These are phyloP conservation scores for Xylaria sp. DNA, from an alignment of 2,329 filamentous ascomycete species.

Conservation along the genomic window DNA sequence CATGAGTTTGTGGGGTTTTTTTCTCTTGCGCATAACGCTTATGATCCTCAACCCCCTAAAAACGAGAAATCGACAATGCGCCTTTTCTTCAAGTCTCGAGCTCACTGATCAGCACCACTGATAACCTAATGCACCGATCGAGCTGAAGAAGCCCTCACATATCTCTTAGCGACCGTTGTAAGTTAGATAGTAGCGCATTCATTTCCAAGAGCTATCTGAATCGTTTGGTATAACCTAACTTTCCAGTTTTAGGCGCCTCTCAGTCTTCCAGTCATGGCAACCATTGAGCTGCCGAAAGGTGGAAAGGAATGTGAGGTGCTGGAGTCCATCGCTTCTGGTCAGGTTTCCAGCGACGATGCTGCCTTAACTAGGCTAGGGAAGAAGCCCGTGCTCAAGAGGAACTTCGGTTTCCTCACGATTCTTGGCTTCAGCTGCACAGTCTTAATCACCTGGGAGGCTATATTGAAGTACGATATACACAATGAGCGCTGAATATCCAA, in stretches of 20 bases:
- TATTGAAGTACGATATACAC: constrained; percentile 30
- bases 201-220: not conserved
- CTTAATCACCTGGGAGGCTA: constrained; percentile 42
- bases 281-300: not conserved
- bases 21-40: not conserved
- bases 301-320: not conserved
- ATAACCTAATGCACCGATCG: not conserved
- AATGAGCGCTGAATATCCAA: not conserved
- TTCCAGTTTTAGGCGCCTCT: not conserved
- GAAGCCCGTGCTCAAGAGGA: constrained; percentile 38
- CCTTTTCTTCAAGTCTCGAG: not conserved
- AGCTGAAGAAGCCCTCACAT: not conserved
- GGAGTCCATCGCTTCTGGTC: not conserved
- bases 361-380: constrained; percentile 37
- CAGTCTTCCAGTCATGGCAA: not conserved
- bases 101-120: not conserved
- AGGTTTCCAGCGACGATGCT: constrained; percentile 16
- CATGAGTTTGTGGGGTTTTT: not conserved
- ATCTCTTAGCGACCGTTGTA: not conserved
- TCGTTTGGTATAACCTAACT: not conserved
- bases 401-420: constrained; percentile 42
- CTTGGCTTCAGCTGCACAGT: constrained; percentile 42
- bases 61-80: not conserved
- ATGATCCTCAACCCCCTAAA: too few species aligned
- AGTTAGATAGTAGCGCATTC: not conserved